Evolutionary conservation across 768 basidiomycete genomes (phyloP).

Genomic region (Auricularia sp.): DNA sequence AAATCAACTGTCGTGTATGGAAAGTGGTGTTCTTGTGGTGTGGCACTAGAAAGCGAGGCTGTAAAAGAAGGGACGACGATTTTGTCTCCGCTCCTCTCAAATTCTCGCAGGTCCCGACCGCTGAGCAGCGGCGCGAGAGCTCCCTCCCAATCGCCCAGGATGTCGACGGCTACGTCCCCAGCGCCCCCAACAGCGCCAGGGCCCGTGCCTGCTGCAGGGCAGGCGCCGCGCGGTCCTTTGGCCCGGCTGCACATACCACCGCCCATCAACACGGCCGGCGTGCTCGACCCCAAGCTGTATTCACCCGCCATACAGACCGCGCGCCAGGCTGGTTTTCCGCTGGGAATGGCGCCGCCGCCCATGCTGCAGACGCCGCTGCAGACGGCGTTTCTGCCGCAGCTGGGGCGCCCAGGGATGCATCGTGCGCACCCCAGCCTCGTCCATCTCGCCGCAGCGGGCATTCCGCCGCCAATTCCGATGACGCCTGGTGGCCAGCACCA

Average conservation of each 20-base stretch:
- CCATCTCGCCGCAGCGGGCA: slow-evolving; percentile 50
- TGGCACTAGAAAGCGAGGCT: too few relatives aligned
- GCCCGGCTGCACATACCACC: slow-evolving; percentile 50
- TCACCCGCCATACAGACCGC: slow-evolving; percentile 57
- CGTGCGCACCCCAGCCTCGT: slow-evolving; percentile 54
- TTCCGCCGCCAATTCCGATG: slow-evolving; percentile 43
- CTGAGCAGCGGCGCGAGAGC: not conserved
- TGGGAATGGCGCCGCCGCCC: slow-evolving; percentile 33
- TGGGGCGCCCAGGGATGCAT: slow-evolving; percentile 37
- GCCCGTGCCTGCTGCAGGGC: too few relatives aligned
- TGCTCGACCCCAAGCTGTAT: slow-evolving; percentile 39
- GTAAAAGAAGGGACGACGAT: not conserved
- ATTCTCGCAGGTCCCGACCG: not conserved
- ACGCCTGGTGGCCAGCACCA: slow-evolving; percentile 53
- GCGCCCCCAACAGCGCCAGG: not conserved
- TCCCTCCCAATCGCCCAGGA: not conserved
- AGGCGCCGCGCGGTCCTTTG: slow-evolving; percentile 13
- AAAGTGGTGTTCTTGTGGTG: not conserved
- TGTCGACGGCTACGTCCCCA: not conserved
- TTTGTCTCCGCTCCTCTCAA: not conserved
- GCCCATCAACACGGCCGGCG: slow-evolving; percentile 35
- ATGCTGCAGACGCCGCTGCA: slow-evolving; percentile 68
- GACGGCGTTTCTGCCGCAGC: slow-evolving; percentile 44
- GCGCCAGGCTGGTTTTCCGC: slow-evolving; percentile 36
- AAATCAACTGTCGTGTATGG: not conserved